Base-by-base conservation (phyloP, 1,139 yeast species). In the Casaregolazyma suthepensis region DNA sequence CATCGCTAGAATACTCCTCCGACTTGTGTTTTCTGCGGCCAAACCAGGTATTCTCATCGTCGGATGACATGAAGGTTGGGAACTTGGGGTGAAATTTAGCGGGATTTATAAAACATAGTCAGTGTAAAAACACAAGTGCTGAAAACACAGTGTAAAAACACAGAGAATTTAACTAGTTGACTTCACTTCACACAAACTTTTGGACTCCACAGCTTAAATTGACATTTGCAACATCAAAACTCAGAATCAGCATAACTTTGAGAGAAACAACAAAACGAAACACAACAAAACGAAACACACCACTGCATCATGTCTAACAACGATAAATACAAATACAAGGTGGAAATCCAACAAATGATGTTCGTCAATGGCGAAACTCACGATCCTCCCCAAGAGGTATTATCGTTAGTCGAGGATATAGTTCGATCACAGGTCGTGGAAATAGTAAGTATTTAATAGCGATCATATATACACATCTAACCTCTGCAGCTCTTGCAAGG, bases 311-410 rank as follows among this genome's bases (percentile, higher is more conserved):
- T 31, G 40, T 47, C 48, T 23, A 52, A 44, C 42, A 51, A 48
- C 23, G 78, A 78, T 59, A 84, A 85, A 66, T 84, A 86, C 71
- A 82, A 83, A 66, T 89, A 88, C 67, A 75, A 95, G 55, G 80
- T 85, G 49, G 96, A 89, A 69, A 88, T 89, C 63, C 96, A 88
- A 68, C 96, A 90, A 74, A 94, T 93, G 99, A 93, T 93, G 99
- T 93, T 94, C 74, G 99, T 93, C 56, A 80, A 87, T 56, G 99
- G 99, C 1, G 98, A 93, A 69, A 82, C 94, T 1, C 88, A 87
- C 61, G 99, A 93, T 63, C 95, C 98, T 1, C 96, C 97, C 0
- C 77, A 85, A 9, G 96, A 88, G 61, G 89, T 97, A 0, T 88
- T 97, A 0, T 83, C 94, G 10, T 71, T 93, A 54, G 89, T 93